Evolutionary conservation across 2,329 filamentous ascomycete genomes (phyloP).

Genomic region (Didymella exigua): DNA sequence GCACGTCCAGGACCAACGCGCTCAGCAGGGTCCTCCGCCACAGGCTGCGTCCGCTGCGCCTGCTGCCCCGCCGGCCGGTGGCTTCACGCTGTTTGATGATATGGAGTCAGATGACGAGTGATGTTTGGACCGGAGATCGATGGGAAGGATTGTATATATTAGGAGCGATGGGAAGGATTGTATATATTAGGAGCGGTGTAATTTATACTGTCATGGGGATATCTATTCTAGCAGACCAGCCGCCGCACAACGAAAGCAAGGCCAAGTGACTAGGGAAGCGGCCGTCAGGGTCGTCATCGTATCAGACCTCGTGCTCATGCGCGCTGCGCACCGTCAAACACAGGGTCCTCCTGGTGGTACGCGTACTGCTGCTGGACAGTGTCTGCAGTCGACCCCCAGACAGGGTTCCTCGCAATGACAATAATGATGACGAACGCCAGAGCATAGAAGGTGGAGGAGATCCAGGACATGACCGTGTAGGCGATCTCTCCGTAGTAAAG

Average conservation of each 20-base stretch:
- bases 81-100: slow-evolving; percentile 20
- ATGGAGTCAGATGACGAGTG: slow-evolving; percentile 17
- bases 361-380: not conserved
- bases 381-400: not conserved
- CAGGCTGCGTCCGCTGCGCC: not conserved
- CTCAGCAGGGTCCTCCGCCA: not conserved
- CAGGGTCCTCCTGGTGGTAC: slow-evolving; percentile 3
- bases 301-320: not conserved
- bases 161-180: not conserved
- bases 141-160: not conserved
- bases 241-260: not conserved
- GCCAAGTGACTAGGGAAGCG: not conserved
- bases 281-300: not conserved
- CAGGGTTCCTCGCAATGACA: slow-evolving; percentile 6
- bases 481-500: not conserved
- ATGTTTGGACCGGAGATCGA: not conserved
- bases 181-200: not conserved
- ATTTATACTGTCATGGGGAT: not conserved
- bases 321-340: not conserved
- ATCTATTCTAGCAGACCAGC: not conserved
- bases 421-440: not conserved
- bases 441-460: not conserved
- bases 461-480: not conserved
- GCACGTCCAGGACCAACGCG: slow-evolving; percentile 7
- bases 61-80: slow-evolving; percentile 1